A percentile compares a stretch with the other conserved stretches of the same genome.
Evolutionary conservation across 768 basidiomycete species (phyloP).

Genomic region (Boletus insuetus): DNA sequence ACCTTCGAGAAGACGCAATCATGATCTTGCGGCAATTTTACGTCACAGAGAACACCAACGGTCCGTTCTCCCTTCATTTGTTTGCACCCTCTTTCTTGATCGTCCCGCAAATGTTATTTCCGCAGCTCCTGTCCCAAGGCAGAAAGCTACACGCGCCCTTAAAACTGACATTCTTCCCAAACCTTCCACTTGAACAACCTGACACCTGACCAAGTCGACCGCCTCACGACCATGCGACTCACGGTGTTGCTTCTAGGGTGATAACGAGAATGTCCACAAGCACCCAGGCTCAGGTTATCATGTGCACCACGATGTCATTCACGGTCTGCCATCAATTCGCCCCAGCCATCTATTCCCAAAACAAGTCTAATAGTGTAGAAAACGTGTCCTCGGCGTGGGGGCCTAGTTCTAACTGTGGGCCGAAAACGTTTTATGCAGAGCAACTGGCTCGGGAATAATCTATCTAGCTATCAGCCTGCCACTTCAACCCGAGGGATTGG

Average conservation of each 20-base stretch:
- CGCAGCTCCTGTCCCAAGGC: slow-evolving; percentile 85
- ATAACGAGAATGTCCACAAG: neutral
- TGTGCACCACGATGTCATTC: neutral
- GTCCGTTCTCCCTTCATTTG: slow-evolving; percentile 40
- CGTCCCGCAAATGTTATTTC: slow-evolving; percentile 2
- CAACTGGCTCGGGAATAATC: neutral
- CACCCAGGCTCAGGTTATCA: neutral
- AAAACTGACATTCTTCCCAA: slow-evolving; percentile 68
- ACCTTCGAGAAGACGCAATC: slow-evolving; percentile 79
- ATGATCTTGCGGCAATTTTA: slow-evolving; percentile 86
- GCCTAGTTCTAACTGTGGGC: neutral
- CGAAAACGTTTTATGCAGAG: neutral
- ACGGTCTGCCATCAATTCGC: neutral
- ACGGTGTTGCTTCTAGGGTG: too few species aligned
- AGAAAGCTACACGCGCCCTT: slow-evolving; percentile 78
- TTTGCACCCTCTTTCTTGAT: neutral
- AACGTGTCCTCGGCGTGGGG: neutral
- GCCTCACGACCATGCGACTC: too few species aligned
- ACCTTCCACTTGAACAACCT: slow-evolving; percentile 2
- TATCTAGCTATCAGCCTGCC: slow-evolving; percentile 24
- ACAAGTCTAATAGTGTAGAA: neutral
- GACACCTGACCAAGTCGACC: neutral
- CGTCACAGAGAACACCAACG: slow-evolving; percentile 90
- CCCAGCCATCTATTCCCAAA: neutral
- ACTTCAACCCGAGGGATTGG: slow-evolving; percentile 55